Base-by-base conservation (phyloP, 2,329 filamentous ascomycete genomes). In the Ceratocystis albifundus region DNA sequence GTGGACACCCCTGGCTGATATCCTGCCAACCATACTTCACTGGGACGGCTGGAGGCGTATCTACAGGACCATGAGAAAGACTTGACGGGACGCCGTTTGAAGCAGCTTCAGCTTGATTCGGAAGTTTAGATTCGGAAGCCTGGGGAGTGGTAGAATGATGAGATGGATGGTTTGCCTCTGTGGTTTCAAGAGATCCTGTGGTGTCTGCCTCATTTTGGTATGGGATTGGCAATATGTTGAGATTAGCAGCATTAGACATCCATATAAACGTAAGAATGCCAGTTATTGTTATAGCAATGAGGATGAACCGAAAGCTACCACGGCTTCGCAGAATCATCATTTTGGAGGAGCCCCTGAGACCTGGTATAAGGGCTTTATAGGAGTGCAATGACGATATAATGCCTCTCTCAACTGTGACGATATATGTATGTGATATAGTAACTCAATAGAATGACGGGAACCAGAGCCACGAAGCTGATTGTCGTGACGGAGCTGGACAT, bases 11-110 rank as follows among this genome's bases (percentile, higher is more conserved):
- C 22, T 41, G 6, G 15, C 25, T n/a, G 10, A 48, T n/a, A 8
- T 41, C 4, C 28, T 68, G 64, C 64, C 59, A 65, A 17, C 66
- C 66, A 32, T 41, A 65, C 25, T 17, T 68, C 5, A 45, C 57
- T 6, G 64, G 8, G 8, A 41, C 66, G 8, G 30, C 28, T 41
- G 28, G n/a, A 17, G 30, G 28, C 25, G 48, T 3, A n/a, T 36
- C 20, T 3, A 28, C 61, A n/a, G 30, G 45, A n/a, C 36, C 12
- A 4, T 46, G 46, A 17, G 46, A 6, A 6, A 10, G 12, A 32
- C 46, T 44, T 20, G 36, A 28, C 10, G n/a, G 17, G 20, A 50
- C 10, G 6, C 46, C 32, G 8, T 25, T 32, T 20, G 61, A 66
- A 5, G 46, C 28, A 46, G 44, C 55, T 6, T 50, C 32, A 2